A percentile compares a stretch with the other conserved stretches of the same genome.
phyloP scores from a whole-genome alignment of 1,139 yeast genomes.

The Candida frijolesensis region DNA sequence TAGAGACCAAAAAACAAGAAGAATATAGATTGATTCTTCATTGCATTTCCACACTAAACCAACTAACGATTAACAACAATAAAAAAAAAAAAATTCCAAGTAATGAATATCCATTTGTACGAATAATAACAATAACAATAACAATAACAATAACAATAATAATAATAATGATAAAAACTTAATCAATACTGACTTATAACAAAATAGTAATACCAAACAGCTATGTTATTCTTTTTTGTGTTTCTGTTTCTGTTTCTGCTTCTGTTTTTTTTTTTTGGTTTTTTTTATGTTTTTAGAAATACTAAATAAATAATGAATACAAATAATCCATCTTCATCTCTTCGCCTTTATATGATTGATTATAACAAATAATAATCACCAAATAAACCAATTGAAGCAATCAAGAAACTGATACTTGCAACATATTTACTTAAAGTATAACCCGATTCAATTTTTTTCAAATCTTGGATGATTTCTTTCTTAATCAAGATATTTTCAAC shows the following conservation, averaged over 20 bases:
- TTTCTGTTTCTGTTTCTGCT: background rate
- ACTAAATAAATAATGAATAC: background rate
- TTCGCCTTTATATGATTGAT: slow-evolving; percentile 1
- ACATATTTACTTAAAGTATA: slow-evolving; percentile 41
- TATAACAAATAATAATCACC: slow-evolving; percentile 46
- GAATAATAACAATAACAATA: too few species aligned
- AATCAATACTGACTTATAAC: too few species aligned
- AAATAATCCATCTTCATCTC: background rate
- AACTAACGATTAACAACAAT: background rate
- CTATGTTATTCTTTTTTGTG: too few species aligned
- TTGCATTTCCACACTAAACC: background rate
- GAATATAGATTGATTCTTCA: background rate
- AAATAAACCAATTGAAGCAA: slow-evolving; percentile 49
- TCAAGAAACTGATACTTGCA: slow-evolving; percentile 42
- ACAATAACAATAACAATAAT: too few species aligned
- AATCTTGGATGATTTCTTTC: slow-evolving; percentile 38
- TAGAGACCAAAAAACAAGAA: background rate
- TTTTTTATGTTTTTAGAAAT: background rate
- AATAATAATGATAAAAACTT: too few species aligned
- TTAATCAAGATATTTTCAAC: slow-evolving; percentile 42
- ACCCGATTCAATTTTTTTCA: slow-evolving; percentile 31
- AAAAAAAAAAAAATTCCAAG: slow-evolving; percentile 6
- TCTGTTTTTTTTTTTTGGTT: background rate
- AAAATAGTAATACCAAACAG: too few species aligned
- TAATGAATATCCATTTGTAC: background rate